Evolutionary conservation across 805 yeast genomes (phyloP).

Genomic region (Pichia phayaonensis): DNA sequence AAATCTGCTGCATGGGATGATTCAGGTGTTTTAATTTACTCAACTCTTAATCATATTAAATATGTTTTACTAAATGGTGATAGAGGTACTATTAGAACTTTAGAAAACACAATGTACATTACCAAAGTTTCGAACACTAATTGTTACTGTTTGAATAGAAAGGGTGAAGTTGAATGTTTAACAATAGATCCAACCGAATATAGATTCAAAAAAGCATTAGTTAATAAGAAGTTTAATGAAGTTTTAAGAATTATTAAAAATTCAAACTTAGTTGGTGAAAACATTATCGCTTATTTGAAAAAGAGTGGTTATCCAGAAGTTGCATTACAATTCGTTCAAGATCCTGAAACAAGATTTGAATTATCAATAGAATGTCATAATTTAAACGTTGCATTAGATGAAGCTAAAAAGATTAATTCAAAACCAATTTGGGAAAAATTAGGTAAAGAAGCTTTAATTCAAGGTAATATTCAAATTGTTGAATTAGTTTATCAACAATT

Average conservation of each 20-base stretch:
- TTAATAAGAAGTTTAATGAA: slow-evolving; percentile 84
- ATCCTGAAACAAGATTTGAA: slow-evolving; percentile 92
- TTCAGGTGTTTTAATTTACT: slow-evolving; percentile 80
- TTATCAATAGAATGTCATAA: slow-evolving; percentile 92
- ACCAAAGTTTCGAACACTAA: slow-evolving; percentile 60
- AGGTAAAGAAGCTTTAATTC: slow-evolving; percentile 78
- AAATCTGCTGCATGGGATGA: slow-evolving; percentile 98
- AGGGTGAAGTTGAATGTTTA: slow-evolving; percentile 72
- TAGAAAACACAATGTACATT: slow-evolving; percentile 81
- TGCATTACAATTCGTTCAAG: slow-evolving; percentile 94
- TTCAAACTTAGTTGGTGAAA: slow-evolving; percentile 94
- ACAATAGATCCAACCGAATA: slow-evolving; percentile 93
- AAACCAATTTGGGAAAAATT: slow-evolving; percentile 70
- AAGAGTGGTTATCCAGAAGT: slow-evolving; percentile 95
- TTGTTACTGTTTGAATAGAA: slow-evolving; percentile 77
- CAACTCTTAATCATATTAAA: slow-evolving; percentile 93
- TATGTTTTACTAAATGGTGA: slow-evolving; percentile 92
- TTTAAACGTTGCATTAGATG: slow-evolving; percentile 75
- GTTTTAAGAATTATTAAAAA: slow-evolving; percentile 81
- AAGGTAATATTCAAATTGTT: slow-evolving; percentile 80
- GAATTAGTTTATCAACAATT: slow-evolving; percentile 87
- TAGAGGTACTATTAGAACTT: slow-evolving; percentile 86
- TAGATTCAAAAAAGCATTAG: slow-evolving; percentile 88
- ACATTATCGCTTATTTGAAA: slow-evolving; percentile 89
- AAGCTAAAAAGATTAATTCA: slow-evolving; percentile 71